Percentiles rank a stretch among this genome's conserved stretches.
phyloP scores from a whole-genome alignment of 1,284 basidiomycete genomes.

The Entoloma clypeatum region DNA sequence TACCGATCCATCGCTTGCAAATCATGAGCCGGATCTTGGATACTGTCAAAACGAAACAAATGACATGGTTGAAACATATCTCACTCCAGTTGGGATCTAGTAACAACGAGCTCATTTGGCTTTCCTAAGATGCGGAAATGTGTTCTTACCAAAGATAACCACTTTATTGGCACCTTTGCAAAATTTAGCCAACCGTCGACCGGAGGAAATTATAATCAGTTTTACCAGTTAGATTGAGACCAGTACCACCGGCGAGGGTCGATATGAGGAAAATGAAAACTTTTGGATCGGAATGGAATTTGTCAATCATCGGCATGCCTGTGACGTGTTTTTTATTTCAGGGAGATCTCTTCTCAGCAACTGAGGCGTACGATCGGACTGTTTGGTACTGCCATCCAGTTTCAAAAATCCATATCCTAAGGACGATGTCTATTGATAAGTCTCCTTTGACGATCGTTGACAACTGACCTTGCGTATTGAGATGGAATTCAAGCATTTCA shows the following conservation, averaged over 20 bases:
- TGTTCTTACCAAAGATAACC: conserved; percentile 71
- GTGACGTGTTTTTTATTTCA: background rate
- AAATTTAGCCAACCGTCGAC: background rate
- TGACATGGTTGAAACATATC: conserved; percentile 23
- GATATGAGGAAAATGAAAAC: conserved; percentile 79
- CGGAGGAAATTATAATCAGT: background rate
- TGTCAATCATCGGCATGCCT: conserved; percentile 82
- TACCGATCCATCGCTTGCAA: conserved; percentile 83
- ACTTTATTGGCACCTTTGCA: conserved; percentile 72
- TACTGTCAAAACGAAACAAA: background rate
- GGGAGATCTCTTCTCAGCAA: background rate
- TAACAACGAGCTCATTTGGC: conserved; percentile 7
- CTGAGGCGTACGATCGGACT: conserved; percentile 57
- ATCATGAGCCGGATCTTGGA: conserved; percentile 78
- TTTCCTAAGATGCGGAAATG: background rate
- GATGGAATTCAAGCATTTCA: conserved; percentile 72
- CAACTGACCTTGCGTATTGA: conserved; percentile 50
- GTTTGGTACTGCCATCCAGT: conserved; percentile 70
- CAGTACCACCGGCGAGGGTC: conserved; percentile 73
- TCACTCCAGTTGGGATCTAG: conserved; percentile 86
- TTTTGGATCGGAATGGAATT: conserved; percentile 72
- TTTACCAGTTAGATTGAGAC: conserved; percentile 62
- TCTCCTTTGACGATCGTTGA: too few species aligned
- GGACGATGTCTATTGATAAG: too few species aligned
- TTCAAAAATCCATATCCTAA: conserved; percentile 63